Base-by-base conservation (phyloP, 495 filamentous ascomycete species). In the Hypoxylon crocopeplum region DNA sequence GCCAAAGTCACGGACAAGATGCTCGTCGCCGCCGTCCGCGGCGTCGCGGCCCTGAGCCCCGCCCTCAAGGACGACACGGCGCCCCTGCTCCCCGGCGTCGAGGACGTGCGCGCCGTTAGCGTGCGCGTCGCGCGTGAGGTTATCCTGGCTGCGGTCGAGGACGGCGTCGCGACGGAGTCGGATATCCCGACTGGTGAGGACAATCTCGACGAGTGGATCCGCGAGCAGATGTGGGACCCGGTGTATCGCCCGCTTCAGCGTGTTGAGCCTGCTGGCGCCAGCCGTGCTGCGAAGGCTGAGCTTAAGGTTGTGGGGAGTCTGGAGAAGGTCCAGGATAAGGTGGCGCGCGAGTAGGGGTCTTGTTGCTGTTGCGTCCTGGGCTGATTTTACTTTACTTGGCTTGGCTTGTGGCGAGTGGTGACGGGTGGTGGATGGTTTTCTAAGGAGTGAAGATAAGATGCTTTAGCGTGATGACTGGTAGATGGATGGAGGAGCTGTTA, bases 161-260 rank as follows among this genome's bases (percentile, higher is more conserved):
- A 96, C 40, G 87, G 82, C 1, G 72, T 93, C 5, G 84, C 85
- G 0, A 81, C 82, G 39, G 78, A 83, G 56, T 0, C 4, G 7
- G 78, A 74, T 5, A 90, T 90, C 38, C 88, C 88, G 8, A 72
- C 75, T 6, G 72, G 80, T 5, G 81, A 86, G 8, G 69, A 48
- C 1, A 82, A 86, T 3, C 60, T 95, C 37, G 85, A 88, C 44
- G 85, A 89, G 70, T 97, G 92, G 92, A 86, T 96, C 50, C 71
- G 83, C 7, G 88, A 87, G 71, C 92, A 94, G 78, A 96, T 96
- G 92, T 96, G 92, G 92, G 83, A 93, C 56, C 81, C 92, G 1
- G 72, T 69, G 16, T 96, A 96, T 68, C 68, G 89, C 16, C 81
- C 84, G 25, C 67, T 94, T 44, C 81, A 75, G 63, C 75, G 74